phyloP scores from a whole-genome alignment of 2,329 filamentous ascomycete genomes.

The Pseudophaeomoniella oleicola region DNA sequence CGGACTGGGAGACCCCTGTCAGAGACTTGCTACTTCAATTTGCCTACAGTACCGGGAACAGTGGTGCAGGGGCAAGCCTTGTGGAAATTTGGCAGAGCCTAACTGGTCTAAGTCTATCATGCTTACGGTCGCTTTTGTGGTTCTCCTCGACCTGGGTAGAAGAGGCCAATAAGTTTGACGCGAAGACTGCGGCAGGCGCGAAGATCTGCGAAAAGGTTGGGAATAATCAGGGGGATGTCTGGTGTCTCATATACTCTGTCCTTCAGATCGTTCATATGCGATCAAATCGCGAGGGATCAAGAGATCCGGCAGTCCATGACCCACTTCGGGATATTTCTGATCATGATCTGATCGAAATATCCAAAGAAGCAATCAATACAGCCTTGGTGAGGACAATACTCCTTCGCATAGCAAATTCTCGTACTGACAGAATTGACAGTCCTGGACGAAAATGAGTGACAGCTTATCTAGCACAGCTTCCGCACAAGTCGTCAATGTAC shows the following conservation, averaged over 20 bases:
- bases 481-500: not conserved
- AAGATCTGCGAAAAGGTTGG: not conserved
- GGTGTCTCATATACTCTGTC: not conserved
- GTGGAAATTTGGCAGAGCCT: not conserved
- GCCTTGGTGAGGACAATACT: not conserved
- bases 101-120: not conserved
- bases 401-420: not conserved
- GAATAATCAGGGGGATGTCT: not conserved
- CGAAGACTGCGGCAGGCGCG: not conserved
- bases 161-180: not conserved
- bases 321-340: not conserved
- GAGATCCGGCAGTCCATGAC: not conserved
- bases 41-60: not conserved
- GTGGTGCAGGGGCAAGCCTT: not conserved
- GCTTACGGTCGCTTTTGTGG: not conserved
- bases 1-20: slow-evolving; percentile 19
- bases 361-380: not conserved
- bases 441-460: not conserved
- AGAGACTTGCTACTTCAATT: slow-evolving; percentile 8
- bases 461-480: not conserved
- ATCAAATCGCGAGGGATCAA: no score
- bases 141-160: not conserved
- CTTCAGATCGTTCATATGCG: not conserved
- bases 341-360: not conserved
- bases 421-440: not conserved